Evolutionary conservation across 306 rosid genomes (phyloP).

Genomic region (Coriaria nepalensis): DNA sequence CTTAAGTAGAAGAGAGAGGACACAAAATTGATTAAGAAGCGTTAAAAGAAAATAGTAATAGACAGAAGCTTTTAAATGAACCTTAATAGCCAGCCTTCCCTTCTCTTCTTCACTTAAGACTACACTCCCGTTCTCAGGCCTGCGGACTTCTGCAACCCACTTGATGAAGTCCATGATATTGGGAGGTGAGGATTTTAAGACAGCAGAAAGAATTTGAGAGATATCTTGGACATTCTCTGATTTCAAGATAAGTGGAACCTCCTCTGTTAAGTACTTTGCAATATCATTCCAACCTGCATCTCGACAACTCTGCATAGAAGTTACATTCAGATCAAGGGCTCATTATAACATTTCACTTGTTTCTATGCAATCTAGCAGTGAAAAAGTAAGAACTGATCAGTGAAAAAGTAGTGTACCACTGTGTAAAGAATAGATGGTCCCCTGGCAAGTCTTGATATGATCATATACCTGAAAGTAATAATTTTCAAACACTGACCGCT

Average conservation of each 20-base stretch:
- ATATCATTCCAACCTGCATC: conserved; percentile 67
- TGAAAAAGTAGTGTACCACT: conserved; percentile 43
- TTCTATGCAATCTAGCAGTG: background rate
- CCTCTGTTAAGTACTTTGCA: conserved; percentile 53
- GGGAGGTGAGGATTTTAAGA: conserved; percentile 56
- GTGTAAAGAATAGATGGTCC: conserved; percentile 78
- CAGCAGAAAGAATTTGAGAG: conserved; percentile 38
- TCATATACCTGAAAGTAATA: conserved; percentile 66
- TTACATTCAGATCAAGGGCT: conserved; percentile 12
- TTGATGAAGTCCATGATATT: conserved; percentile 55
- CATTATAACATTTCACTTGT: background rate
- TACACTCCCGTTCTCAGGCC: conserved; percentile 69
- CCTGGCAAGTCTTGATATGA: conserved; percentile 53
- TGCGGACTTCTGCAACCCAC: conserved; percentile 94
- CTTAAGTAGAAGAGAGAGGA: background rate
- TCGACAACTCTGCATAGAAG: conserved; percentile 70
- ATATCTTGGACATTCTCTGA: conserved; percentile 47
- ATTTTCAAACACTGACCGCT: conserved; percentile 3
- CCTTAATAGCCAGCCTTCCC: conserved; percentile 78
- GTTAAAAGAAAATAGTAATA: background rate
- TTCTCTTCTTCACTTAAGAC: conserved; percentile 66
- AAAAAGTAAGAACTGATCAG: conserved; percentile 6
- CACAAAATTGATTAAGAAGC: background rate
- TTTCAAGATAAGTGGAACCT: conserved; percentile 50
- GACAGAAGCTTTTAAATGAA: conserved; percentile 10